These are phyloP conservation scores for Atkinsonella texensis DNA, from an alignment of 2,329 filamentous ascomycete genomes.

Conservation along the genomic window DNA sequence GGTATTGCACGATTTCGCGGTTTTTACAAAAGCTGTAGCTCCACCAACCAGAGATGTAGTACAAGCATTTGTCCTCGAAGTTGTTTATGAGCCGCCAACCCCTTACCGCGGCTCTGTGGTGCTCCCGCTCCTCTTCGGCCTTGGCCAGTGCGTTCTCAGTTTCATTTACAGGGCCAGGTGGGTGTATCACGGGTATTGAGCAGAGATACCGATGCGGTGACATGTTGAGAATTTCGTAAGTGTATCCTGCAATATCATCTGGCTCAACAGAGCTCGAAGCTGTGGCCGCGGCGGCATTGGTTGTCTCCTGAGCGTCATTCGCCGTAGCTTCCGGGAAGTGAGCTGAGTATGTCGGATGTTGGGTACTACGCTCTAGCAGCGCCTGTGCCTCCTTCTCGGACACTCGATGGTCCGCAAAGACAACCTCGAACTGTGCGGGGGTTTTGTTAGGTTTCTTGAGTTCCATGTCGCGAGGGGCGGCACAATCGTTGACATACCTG, in stretches of 20 bases:
- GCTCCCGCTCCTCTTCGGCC: constrained; percentile 68
- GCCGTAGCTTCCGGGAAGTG: constrained; percentile 29
- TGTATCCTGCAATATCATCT: constrained; percentile 16
- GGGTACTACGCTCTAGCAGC: constrained; percentile 35
- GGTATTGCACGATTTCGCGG: constrained; percentile 78
- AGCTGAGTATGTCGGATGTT: constrained; percentile 27
- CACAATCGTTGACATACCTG: constrained; percentile 44
- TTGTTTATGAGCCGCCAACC: constrained; percentile 71
- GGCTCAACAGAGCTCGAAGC: constrained; percentile 16
- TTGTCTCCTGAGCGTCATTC: constrained; percentile 9
- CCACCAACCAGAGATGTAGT: constrained; percentile 82
- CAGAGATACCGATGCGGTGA: constrained; percentile 68
- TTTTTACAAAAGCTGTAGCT: constrained; percentile 93
- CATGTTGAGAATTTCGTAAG: constrained; percentile 65
- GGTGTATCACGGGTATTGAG: constrained; percentile 60
- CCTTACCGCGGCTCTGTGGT: constrained; percentile 61
- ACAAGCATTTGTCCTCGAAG: constrained; percentile 75
- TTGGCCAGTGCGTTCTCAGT: constrained; percentile 55
- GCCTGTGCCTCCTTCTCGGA: constrained; percentile 56
- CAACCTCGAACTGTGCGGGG: constrained; percentile 57
- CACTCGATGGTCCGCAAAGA: constrained; percentile 62
- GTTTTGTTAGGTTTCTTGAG: background rate
- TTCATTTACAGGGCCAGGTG: constrained; percentile 44
- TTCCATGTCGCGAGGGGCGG: no score
- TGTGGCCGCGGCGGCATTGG: background rate